Base-by-base conservation (phyloP, 495 filamentous ascomycete genomes). In the Lepraria neglecta region DNA sequence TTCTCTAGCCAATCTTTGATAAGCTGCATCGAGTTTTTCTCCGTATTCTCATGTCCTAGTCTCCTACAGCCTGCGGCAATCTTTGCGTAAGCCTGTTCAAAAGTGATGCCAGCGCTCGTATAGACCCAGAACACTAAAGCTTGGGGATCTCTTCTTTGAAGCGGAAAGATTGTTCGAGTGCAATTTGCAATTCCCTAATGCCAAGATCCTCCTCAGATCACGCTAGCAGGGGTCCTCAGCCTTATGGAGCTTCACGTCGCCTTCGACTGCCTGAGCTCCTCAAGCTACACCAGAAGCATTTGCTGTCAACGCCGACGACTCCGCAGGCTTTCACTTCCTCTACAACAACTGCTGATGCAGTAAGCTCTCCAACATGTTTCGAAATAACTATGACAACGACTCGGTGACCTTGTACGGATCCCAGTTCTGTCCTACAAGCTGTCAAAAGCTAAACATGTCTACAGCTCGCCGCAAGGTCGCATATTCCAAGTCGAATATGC, bases 401-500 rank as follows among this genome's bases (percentile, higher is more conserved):
- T 92, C 91, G 40, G 92, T 98, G 76, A 98, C 94, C 78, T 98
- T 97, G 92, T 97, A 82, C 77, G 83, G 75, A 67, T 63, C 58
- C 54, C 65, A 44, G 60, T 45, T 40, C 57, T 45, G 47, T 68
- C 58, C 62, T 57, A 46, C 54, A 57, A 60, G 57, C 19, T 48
- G 63, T 61, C 52, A 46, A 59, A 60, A 70, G 63, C 68, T 67
- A 33, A 54, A 54, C 52, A 58, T 60, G 17, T 64, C 21, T 28
- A 55, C 69, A 97, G 92, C 87, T 98, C 94, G 61, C 94, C 94
- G 53, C 94, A 98, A 82, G 94, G 94, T 69, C 91, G 94, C 73
- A 97, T 98, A 80, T 98, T 97, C 75, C 94, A 98, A 76, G 92
- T 98, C 70, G 94, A 98, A 76, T 98, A 98, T 84, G 95, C 94